Evolutionary conservation across 345 rosid genomes (phyloP).

Genomic region (Kandelia obovata): DNA sequence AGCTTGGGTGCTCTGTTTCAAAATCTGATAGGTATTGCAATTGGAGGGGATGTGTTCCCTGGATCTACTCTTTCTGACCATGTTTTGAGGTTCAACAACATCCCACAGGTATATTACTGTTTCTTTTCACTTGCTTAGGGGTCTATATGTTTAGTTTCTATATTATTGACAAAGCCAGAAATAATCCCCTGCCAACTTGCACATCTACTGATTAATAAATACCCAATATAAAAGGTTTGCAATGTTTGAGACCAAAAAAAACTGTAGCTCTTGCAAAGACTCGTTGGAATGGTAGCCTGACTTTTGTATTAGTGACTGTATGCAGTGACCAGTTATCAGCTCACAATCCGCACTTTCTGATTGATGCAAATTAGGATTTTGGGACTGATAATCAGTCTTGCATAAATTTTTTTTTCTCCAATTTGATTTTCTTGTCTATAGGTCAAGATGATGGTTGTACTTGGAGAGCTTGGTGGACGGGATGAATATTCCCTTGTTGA

Average conservation of each 20-base stretch:
- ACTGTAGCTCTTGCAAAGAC: too few species aligned
- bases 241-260: too few species aligned
- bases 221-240: conserved; percentile 4
- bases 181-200: background rate
- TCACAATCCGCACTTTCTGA: too few species aligned
- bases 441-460: conserved; percentile 93
- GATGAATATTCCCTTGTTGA: conserved; percentile 97
- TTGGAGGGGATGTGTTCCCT: conserved; percentile 97
- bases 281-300: too few species aligned
- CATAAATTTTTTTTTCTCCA: background rate
- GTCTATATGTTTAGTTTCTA: background rate
- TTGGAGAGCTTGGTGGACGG: conserved; percentile 96
- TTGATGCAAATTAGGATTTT: too few species aligned
- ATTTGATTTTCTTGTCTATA: conserved; percentile 25
- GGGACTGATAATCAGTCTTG: too few species aligned
- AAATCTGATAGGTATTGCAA: conserved; percentile 76
- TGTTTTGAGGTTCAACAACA: conserved; percentile 87
- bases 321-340: too few species aligned
- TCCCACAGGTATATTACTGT: conserved; percentile 65
- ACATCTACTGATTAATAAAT: conserved; percentile 46
- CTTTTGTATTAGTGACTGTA: too few species aligned
- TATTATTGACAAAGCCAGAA: background rate
- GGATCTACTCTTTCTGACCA: conserved; percentile 95
- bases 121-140: too few species aligned
- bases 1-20: conserved; percentile 18